These are phyloP conservation scores for Selenicereus undatus DNA, from an alignment of 148 eudicot species.

Conservation along the genomic window DNA sequence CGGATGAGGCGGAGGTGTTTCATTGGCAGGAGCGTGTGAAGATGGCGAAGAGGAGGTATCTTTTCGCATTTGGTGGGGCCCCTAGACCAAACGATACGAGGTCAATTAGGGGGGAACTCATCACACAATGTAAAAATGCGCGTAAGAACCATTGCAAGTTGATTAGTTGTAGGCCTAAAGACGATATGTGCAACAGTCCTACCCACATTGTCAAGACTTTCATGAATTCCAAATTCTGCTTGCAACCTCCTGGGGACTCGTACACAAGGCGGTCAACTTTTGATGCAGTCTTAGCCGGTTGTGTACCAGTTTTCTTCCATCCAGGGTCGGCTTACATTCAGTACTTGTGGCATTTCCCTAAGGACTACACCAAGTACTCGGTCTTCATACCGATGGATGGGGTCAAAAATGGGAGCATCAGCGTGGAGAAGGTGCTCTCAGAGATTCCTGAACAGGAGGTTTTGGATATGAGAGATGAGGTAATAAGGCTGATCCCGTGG, in stretches of 20 bases:
- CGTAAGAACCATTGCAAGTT: slow-evolving; percentile 21
- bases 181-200: slow-evolving; percentile 18
- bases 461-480: slow-evolving; percentile 23
- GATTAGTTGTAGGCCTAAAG: slow-evolving; percentile 18
- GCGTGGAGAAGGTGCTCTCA: slow-evolving; percentile 10
- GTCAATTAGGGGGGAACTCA: slow-evolving; percentile 32
- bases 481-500: slow-evolving; percentile 32
- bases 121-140: slow-evolving; percentile 31
- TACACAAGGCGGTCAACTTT: slow-evolving; percentile 23
- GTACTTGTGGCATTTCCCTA: slow-evolving; percentile 45
- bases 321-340: slow-evolving; percentile 35
- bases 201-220: slow-evolving; percentile 14
- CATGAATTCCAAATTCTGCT: slow-evolving; percentile 25
- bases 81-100: slow-evolving; percentile 22
- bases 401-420: slow-evolving; percentile 20
- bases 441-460: slow-evolving; percentile 5
- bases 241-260: slow-evolving; percentile 27
- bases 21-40: slow-evolving; percentile 36
- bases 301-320: slow-evolving; percentile 45
- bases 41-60: slow-evolving; percentile 21
- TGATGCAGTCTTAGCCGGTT: slow-evolving; percentile 41
- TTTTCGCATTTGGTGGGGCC: slow-evolving; percentile 39
- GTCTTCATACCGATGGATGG: slow-evolving; percentile 28
- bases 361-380: slow-evolving; percentile 34
- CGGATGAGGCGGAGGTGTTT: slow-evolving; percentile 21